Base-by-base conservation (phyloP, 306 rosid species). In the Castanea mollissima region DNA sequence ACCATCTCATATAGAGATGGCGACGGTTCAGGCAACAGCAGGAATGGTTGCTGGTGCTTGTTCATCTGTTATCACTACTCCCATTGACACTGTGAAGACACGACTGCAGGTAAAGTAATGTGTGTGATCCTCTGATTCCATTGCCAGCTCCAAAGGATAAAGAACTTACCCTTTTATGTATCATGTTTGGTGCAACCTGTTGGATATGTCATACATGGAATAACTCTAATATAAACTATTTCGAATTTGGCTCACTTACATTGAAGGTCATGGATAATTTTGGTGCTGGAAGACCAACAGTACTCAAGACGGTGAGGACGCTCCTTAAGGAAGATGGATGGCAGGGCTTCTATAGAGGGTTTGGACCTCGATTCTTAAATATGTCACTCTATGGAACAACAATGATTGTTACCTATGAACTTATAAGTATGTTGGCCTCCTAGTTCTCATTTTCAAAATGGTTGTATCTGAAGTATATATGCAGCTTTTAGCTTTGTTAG, bases 301-400 rank as follows among this genome's bases (percentile, higher is more conserved):
- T 92, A 55, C 21, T 90, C 74, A 94, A 92, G 89, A 90, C 98
- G 15, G 34, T 94, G 77, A 90, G 85, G 78, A 68, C 78, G 16
- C 96, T 92, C 63, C 78, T 92, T 21, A 80, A 81, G 84, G 97
- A 92, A 84, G 94, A 91, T 88, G 98, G 98, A 20, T 92, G 97
- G 97, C 31, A 91, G 96, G 98, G 98, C 6, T 92, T 92, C 84
- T 94, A 94, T 77, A 69, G 96, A 77, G 98, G 98, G 6, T 94
- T 94, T 78, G 94, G 94, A 78, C 97, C 92, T 70, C 90, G 98
- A 54, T 94, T 92, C 79, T 84, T 94, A 73, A 90, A 94, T 52
- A 91, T 93, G 97, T 87, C 98, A 67, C 90, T 93, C 56, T 93
- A 91, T 67, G 96, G 97, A 84, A 91, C 98, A 5, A 90, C 96